Base-by-base conservation (phyloP, 2,329 filamentous ascomycete genomes). In the Epichloe coenophiala region DNA sequence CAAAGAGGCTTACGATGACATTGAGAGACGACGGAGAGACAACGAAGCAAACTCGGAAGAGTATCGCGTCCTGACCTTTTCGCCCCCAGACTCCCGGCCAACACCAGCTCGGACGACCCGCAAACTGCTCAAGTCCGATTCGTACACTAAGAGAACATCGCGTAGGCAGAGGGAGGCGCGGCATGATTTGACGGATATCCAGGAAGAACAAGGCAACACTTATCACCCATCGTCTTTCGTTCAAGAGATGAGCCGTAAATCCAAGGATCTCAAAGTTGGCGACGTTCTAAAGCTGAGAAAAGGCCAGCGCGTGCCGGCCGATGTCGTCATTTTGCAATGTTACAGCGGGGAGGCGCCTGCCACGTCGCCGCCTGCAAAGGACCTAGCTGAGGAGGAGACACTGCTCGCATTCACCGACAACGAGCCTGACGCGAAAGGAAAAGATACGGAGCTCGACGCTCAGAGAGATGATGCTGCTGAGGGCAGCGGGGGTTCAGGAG, bases 1-100 rank as follows among this genome's bases (percentile, higher is more conserved):
- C 17, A 98, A 98, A 65, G 93, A 98, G 68, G 94, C 93, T 0
- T 83, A 86, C 60, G 93, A 98, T 64, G 94, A 98, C 65, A 87
- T 98, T 59, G 85, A 83, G 49, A 75, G 93, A 57, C 78, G 94
- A 53, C 78, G 86, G 56, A 80, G 94, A 62, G 93, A 98, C 65
- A 86, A 84, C 15, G 93, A 98, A 66, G 91, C 93, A 3, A 98
- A 98, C 64, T 85, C 91, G 2, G 93, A 98, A 64, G 80, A 81
- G 51, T 97, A 95, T 61, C 84, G 78, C 0, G 81, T 94, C 2
- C 63, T 97, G 48, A 74, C 75, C 17, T 89, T 96, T 60, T 77
- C 80, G 44, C 78, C 84, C 44, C 72, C 76, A 2, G 63, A 64
- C 2, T 63, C 63, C 1, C 63, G 60, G 11, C 65, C 70, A 5